Evolutionary conservation across 1,284 basidiomycete species (phyloP).

Genomic region (Microbotryum lychnidis-dioicae): DNA sequence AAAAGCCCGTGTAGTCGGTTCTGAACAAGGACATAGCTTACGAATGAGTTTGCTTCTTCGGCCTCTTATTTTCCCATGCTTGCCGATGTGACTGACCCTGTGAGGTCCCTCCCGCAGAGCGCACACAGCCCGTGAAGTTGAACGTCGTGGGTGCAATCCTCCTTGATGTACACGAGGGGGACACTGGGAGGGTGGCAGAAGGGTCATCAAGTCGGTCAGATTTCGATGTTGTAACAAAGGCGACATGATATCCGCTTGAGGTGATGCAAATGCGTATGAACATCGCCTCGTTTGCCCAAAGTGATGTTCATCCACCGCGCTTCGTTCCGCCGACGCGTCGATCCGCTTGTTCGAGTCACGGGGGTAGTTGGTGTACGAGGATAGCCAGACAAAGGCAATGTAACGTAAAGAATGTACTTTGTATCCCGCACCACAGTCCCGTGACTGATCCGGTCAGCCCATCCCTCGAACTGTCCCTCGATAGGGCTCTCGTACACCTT

Average conservation of each 20-base stretch:
- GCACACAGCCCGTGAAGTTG: slow-evolving; percentile 88
- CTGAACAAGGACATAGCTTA: slow-evolving; percentile 43
- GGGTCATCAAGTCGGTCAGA: neutral
- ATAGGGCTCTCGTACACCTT: slow-evolving; percentile 80
- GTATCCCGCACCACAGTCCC: slow-evolving; percentile 28
- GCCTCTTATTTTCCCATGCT: too few species aligned
- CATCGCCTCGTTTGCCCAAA: neutral
- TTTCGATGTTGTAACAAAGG: too few species aligned
- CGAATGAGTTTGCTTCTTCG: neutral
- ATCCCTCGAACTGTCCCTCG: slow-evolving; percentile 60
- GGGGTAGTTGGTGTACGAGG: too few species aligned
- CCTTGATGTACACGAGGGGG: slow-evolving; percentile 58
- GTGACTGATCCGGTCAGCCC: slow-evolving; percentile 47
- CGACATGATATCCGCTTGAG: too few species aligned
- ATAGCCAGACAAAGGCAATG: too few species aligned
- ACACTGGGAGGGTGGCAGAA: slow-evolving; percentile 33
- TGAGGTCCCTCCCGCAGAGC: slow-evolving; percentile 87
- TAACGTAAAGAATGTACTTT: too few species aligned
- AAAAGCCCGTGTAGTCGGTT: slow-evolving; percentile 75
- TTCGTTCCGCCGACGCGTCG: slow-evolving; percentile 44
- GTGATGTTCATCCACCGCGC: neutral
- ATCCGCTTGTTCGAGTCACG: too few species aligned
- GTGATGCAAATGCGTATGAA: neutral
- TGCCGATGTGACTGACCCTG: slow-evolving; percentile 53
- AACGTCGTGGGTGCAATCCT: slow-evolving; percentile 87